Percentiles rank a stretch among this genome's conserved stretches.
Conservation (phyloP, 164 flowering plant genomes). For the Saururus chinensis region DNA sequence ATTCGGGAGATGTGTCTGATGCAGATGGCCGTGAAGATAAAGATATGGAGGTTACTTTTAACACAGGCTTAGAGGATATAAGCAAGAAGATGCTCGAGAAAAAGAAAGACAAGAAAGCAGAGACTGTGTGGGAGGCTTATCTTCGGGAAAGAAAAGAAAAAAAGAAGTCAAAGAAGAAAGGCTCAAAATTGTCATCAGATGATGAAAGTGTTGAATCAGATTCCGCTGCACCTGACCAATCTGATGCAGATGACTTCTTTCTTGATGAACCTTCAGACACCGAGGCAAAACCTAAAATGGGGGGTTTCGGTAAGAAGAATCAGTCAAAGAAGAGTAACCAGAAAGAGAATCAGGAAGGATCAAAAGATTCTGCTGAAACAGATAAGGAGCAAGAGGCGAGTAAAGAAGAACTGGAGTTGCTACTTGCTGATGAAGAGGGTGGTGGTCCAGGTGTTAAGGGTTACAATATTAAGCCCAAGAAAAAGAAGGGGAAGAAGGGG, state of each 20-base stretch:
- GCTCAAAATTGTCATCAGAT: slow-evolving; percentile 48
- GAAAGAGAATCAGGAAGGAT: slow-evolving; percentile 1
- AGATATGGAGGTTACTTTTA: slow-evolving; percentile 96
- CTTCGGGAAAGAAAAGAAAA: slow-evolving; percentile 68
- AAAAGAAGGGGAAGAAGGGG: slow-evolving; percentile 49
- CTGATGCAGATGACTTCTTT: slow-evolving; percentile 67
- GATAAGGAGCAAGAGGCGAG: slow-evolving; percentile 54
- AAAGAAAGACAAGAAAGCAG: slow-evolving; percentile 55
- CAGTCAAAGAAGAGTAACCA: not conserved
- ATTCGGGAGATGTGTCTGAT: slow-evolving; percentile 59
- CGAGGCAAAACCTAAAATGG: slow-evolving; percentile 9
- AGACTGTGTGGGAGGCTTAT: slow-evolving; percentile 76
- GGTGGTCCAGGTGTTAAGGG: slow-evolving; percentile 45
- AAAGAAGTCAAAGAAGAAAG: slow-evolving; percentile 48
- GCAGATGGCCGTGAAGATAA: slow-evolving; percentile 29
- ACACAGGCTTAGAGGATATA: slow-evolving; percentile 74
- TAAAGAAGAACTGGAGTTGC: slow-evolving; percentile 76
- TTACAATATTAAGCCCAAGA: slow-evolving; percentile 62
- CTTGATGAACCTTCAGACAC: slow-evolving; percentile 42
- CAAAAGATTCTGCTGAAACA: slow-evolving; percentile 5
- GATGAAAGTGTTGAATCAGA: slow-evolving; percentile 54
- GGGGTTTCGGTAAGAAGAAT: slow-evolving; percentile 7
- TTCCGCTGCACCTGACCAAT: slow-evolving; percentile 30
- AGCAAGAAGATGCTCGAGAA: slow-evolving; percentile 75
- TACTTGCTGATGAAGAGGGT: slow-evolving; percentile 71